Evolutionary conservation across 257 asterid genomes (phyloP), one percentile per base, ranked within the genome.

Genomic region (Dorcoceras hygrometricum): DNA sequence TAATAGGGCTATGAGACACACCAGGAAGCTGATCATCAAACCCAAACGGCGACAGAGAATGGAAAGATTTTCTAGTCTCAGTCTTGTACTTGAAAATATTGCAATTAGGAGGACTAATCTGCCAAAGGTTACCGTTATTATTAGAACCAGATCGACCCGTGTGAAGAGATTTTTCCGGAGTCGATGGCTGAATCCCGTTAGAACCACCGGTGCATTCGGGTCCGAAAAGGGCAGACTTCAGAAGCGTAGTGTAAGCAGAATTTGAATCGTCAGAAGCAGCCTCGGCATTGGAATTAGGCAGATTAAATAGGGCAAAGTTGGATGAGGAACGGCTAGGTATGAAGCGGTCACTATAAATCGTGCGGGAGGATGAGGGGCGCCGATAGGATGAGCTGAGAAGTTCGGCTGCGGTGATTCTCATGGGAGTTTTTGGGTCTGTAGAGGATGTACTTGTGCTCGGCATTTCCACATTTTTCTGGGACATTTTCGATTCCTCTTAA

Each of bases 281-380:
- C 53, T 51, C 48, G 32, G 71, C 23, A 27, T 77, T 66, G 18
- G 89, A 78, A 62, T 76, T 80, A 6, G 91, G 82, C 53, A 90
- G 86, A 73, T 86, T 76, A 73, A 91, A 86, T 7, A 91, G 96
- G 59, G 88, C 87, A n/a, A 89, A 91, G 75, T 91, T 87, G 66
- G 96, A 91, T 2, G 95, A 86, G 6, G 96, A 78, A 34, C 98
- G 83, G 67, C 95, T 78, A 8, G 96, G 98, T 58, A 91, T 91
- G 71, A 89, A 91, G 2, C 98, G 95, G 73, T 91, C 98, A 66
- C 96, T 73, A 84, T 83, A 87, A 72, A 91, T 89, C 25, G 95
- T 84, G 26, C 96, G 78, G 14, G 95, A 86, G 1, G 89, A 77
- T 6, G 95, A 83, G 5, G 92, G 92, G 19, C 83, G 89, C 65